Evolutionary conservation across 1,284 basidiomycete species (phyloP), one percentile per base, ranked within the genome.

Genomic region (Gymnopus androsaceus): DNA sequence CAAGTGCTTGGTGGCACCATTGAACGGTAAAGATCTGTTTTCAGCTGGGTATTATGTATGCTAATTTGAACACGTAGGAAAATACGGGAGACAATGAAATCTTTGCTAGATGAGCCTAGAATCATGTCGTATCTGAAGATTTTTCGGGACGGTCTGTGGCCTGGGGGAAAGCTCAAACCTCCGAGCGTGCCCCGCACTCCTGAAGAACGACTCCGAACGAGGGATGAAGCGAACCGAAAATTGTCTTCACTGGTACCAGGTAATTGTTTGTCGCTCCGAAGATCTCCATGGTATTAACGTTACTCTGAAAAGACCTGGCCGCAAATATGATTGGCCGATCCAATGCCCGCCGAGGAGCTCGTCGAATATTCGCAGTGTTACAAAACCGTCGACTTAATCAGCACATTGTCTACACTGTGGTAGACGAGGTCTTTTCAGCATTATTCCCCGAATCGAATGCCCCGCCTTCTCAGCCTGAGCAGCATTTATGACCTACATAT

Each of bases 321-420:
- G 93, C 95, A 5, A 98, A 96, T 66, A 93, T 98, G 86, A 96
- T 98, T 60, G 96, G 96, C 8, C 81, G 94, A 23, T 88, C 92
- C 2, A 98, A 98, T 68, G 94, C 95, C 9, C 83, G 94, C 6
- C 82, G 94, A 42, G 96, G 95, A 5, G 94, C 95, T 3, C 81
- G 94, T 47, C 81, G 93, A 49, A 88, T 96, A 58, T 98, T 98
- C 67, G 88, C 94, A 2, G 92, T 95, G 0, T 70, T 98, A 44
- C 96, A 98, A 71, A 98, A 98, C 67, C 82, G 88, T 53, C 80
- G 95, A 17, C 75, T 98, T 34, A 98, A 97, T 69, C 93, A 96
- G 69, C 94, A 97, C 68, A 85, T 98, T 50, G 81, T 88, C 19
- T 92, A 96, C 69, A 90, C 83, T 25, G 81, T 97, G 54, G 73